A percentile compares a stretch with the other conserved stretches of the same genome.
These are phyloP conservation scores for Salix suchowensis DNA, from an alignment of 345 rosid species.

Conservation along the genomic window DNA sequence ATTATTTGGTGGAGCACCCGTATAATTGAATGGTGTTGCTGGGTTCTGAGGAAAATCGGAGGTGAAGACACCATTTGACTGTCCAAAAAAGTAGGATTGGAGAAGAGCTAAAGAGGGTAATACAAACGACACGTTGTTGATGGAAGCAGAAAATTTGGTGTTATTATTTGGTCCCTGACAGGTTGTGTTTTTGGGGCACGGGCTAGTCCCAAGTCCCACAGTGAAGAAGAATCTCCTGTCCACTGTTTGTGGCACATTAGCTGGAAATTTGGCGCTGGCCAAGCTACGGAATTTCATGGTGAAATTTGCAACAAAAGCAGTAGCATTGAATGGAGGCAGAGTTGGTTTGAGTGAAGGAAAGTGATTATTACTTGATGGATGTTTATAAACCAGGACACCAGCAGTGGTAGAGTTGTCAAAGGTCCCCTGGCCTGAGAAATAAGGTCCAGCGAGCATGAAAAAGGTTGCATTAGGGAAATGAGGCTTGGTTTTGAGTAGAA, in stretches of 20 bases:
- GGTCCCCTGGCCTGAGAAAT: conserved; percentile 18
- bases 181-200: conserved; percentile 20
- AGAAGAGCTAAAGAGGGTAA: conserved; percentile 19
- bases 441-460: conserved; percentile 23
- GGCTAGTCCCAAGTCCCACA: conserved; percentile 21
- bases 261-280: conserved; percentile 15
- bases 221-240: conserved; percentile 23
- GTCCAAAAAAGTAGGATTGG: conserved; percentile 20
- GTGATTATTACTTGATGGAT: not conserved
- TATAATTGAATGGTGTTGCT: conserved; percentile 11
- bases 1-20: conserved; percentile 23
- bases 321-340: conserved; percentile 15
- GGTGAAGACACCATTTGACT: conserved; percentile 19
- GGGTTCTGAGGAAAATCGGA: conserved; percentile 29
- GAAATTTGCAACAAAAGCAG: conserved; percentile 19
- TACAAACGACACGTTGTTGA: conserved; percentile 19
- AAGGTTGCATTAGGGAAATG: conserved; percentile 22
- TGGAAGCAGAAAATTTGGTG: conserved; percentile 23
- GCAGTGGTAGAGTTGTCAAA: conserved; percentile 22
- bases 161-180: conserved; percentile 27
- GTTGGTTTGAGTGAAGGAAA: conserved; percentile 11
- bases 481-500: conserved; percentile 24
- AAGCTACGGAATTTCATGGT: conserved; percentile 19
- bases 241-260: conserved; percentile 21
- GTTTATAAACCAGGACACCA: conserved; percentile 17